These are phyloP conservation scores for Globisporangium splendens DNA, from an alignment of 352 stramenopile genomes.

Conservation along the genomic window DNA sequence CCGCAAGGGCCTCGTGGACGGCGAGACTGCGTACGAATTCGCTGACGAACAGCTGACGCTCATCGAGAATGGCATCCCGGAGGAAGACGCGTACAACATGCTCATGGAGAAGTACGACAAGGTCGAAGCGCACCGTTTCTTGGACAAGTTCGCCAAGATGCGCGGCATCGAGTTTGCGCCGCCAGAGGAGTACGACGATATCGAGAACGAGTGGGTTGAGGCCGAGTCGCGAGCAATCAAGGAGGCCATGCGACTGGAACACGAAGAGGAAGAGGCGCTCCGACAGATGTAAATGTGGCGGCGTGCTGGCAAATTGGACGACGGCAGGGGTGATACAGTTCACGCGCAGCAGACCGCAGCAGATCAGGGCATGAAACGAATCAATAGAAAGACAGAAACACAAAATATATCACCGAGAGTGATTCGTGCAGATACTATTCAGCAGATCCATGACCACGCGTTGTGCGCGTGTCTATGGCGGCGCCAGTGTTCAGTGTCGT, in stretches of 20 bases:
- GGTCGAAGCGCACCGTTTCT: constrained; percentile 75
- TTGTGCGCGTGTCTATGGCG: no score
- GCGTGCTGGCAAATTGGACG: no score
- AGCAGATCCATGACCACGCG: no score
- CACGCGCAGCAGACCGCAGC: background rate
- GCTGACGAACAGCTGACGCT: constrained; percentile 83
- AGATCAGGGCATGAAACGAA: constrained; percentile 1
- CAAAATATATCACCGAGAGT: background rate
- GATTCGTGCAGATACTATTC: no score
- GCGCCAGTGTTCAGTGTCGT: no score
- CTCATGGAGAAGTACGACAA: constrained; percentile 83
- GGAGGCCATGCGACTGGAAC: constrained; percentile 81
- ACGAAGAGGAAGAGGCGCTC: constrained; percentile 74
- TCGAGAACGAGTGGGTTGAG: constrained; percentile 79
- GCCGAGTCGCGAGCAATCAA: constrained; percentile 77
- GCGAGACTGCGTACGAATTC: constrained; percentile 84
- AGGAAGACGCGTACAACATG: constrained; percentile 79
- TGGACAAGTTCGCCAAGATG: constrained; percentile 81
- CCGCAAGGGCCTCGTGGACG: constrained; percentile 61
- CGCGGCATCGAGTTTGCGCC: constrained; percentile 75
- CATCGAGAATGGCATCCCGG: constrained; percentile 76
- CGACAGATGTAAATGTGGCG: constrained; percentile 46
- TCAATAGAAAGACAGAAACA: background rate
- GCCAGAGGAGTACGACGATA: constrained; percentile 76
- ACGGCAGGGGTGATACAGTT: background rate